A percentile compares a stretch with the other conserved stretches of the same genome.
These are phyloP conservation scores for Apiospora arundinis DNA, from an alignment of 2,329 filamentous ascomycete genomes.

Conservation along the genomic window DNA sequence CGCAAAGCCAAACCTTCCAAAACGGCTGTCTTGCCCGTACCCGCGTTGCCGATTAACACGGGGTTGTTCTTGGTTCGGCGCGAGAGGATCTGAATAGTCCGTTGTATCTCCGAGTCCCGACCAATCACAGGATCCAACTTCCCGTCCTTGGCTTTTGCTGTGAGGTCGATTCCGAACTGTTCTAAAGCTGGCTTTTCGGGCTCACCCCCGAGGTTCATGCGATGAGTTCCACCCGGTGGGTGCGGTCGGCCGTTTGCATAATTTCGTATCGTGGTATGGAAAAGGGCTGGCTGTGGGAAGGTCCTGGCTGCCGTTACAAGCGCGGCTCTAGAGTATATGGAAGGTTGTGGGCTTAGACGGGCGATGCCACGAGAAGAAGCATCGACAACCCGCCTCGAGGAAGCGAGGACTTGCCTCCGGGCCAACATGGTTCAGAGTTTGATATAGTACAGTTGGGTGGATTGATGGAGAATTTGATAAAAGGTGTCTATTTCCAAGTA, in stretches of 20 bases:
- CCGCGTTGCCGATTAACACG: constrained; percentile 88
- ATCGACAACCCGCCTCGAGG: constrained; percentile 42
- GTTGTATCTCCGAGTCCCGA: constrained; percentile 86
- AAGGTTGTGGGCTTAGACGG: constrained; percentile 31
- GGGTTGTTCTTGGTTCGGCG: constrained; percentile 95
- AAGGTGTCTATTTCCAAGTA: background rate
- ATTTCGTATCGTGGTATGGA: constrained; percentile 44
- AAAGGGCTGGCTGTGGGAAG: constrained; percentile 29
- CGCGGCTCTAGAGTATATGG: constrained; percentile 33
- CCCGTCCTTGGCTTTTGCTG: constrained; percentile 80
- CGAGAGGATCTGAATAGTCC: constrained; percentile 93
- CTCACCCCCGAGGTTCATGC: constrained; percentile 82
- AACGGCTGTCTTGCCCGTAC: constrained; percentile 93
- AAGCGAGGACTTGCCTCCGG: constrained; percentile 45
- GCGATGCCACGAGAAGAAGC: constrained; percentile 35
- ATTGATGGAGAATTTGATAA: background rate
- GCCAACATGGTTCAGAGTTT: constrained; percentile 43
- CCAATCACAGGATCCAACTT: constrained; percentile 97
- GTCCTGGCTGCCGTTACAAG: constrained; percentile 28
- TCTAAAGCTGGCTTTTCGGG: constrained; percentile 81
- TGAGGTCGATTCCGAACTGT: constrained; percentile 90
- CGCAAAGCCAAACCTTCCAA: constrained; percentile 88
- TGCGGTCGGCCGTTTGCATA: constrained; percentile 80
- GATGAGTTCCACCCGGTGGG: constrained; percentile 89
- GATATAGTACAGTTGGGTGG: background rate